These are phyloP conservation scores for Globisporangium spinosum DNA, from an alignment of 352 stramenopile species.

Conservation along the genomic window DNA sequence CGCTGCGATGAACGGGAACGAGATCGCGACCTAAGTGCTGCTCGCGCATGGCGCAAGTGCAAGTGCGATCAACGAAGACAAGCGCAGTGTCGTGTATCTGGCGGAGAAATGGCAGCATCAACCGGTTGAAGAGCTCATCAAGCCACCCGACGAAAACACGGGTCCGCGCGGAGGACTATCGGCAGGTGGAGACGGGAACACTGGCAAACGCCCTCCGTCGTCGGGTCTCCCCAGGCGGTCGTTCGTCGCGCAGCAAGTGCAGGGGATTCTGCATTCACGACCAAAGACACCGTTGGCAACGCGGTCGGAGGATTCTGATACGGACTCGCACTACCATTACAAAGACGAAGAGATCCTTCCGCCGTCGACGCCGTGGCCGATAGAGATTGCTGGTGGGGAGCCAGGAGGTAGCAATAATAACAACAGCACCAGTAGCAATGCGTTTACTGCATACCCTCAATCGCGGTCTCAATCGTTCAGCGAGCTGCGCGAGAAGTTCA, in stretches of 20 bases:
- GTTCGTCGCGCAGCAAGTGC: slow-evolving; percentile 10
- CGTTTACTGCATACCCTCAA: background rate
- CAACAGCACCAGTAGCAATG: background rate
- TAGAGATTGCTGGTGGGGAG: background rate
- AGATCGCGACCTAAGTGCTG: slow-evolving; percentile 54
- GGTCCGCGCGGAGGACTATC: background rate
- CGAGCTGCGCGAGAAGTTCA: slow-evolving; percentile 24
- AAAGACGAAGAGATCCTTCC: slow-evolving; percentile 58
- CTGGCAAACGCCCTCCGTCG: background rate
- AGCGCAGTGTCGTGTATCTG: slow-evolving; percentile 67
- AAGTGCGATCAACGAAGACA: slow-evolving; percentile 73
- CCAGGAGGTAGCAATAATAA: background rate
- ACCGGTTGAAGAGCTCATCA: slow-evolving; percentile 52
- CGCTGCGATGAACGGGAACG: slow-evolving; percentile 73
- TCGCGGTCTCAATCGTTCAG: slow-evolving; percentile 20
- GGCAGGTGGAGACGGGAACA: background rate
- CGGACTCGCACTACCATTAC: slow-evolving; percentile 51
- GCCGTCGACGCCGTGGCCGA: slow-evolving; percentile 45
- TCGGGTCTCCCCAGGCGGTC: background rate
- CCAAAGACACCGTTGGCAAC: slow-evolving; percentile 29
- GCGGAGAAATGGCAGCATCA: slow-evolving; percentile 72
- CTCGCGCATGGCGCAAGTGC: slow-evolving; percentile 54
- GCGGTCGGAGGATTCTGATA: slow-evolving; percentile 46
- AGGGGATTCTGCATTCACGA: slow-evolving; percentile 10
- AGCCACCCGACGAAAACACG: slow-evolving; percentile 33